Evolutionary conservation across 768 basidiomycete genomes (phyloP).

Genomic region (Mycena epipterygia): DNA sequence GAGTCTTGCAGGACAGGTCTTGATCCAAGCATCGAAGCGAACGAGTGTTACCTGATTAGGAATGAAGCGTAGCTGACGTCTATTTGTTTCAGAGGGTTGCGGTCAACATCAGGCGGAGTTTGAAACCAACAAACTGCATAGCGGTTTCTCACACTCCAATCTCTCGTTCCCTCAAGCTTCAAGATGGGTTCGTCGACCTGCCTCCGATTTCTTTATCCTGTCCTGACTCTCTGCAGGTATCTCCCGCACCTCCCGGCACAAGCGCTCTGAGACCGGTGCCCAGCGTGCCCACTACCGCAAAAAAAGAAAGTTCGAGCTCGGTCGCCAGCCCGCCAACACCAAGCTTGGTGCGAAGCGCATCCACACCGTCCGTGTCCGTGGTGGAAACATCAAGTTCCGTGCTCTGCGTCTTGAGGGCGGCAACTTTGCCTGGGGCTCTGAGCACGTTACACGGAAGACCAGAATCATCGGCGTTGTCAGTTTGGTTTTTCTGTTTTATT

Average conservation of each 20-base stretch:
- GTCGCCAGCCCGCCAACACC: conserved; percentile 97
- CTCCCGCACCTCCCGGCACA: conserved; percentile 96
- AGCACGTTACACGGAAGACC: conserved; percentile 95
- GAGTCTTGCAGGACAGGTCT: too few relatives aligned
- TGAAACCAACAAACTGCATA: not conserved
- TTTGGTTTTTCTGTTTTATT: conserved; percentile 50
- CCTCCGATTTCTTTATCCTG: conserved; percentile 20
- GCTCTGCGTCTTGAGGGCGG: conserved; percentile 97
- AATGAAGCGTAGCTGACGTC: too few relatives aligned
- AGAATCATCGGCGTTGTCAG: conserved; percentile 93
- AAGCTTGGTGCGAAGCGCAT: conserved; percentile 96
- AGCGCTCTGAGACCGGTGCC: conserved; percentile 93
- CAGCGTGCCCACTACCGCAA: conserved; percentile 98
- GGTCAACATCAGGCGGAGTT: not conserved
- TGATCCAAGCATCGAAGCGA: too few relatives aligned
- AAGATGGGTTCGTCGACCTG: conserved; percentile 71
- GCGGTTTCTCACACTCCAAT: conserved; percentile 47
- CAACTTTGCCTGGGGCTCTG: conserved; percentile 99
- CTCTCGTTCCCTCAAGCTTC: conserved; percentile 72
- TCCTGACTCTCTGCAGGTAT: conserved; percentile 74
- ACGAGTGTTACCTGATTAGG: too few relatives aligned
- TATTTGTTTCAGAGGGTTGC: not conserved
- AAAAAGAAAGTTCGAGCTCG: conserved; percentile 99
- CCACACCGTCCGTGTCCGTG: conserved; percentile 95
- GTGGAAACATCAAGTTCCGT: conserved; percentile 95